These are phyloP conservation scores for Gliomastix tumulicola DNA, from an alignment of 2,329 filamentous ascomycete genomes.

Conservation along the genomic window DNA sequence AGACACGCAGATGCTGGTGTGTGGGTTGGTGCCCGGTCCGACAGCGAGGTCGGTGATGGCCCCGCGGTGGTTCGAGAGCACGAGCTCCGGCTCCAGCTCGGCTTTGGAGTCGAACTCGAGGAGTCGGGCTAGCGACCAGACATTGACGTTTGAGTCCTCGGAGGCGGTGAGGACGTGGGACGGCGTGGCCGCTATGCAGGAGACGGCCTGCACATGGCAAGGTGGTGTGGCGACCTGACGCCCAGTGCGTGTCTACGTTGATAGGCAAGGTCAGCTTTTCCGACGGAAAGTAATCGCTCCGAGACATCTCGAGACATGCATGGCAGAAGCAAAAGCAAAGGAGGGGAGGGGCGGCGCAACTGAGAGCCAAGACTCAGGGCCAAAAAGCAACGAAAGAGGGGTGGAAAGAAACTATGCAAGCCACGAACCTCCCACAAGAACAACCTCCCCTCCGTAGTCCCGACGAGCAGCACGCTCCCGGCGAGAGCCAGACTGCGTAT, in stretches of 20 bases:
- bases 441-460: slow-evolving; percentile 77
- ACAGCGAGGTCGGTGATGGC: slow-evolving; percentile 59
- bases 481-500: slow-evolving; percentile 72
- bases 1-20: slow-evolving; percentile 78
- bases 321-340: too few species aligned
- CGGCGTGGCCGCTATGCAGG: slow-evolving; percentile 64
- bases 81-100: slow-evolving; percentile 64
- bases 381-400: slow-evolving; percentile 7
- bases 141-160: slow-evolving; percentile 81
- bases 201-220: slow-evolving; percentile 74
- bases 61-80: slow-evolving; percentile 70
- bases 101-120: slow-evolving; percentile 50
- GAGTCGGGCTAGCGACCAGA: slow-evolving; percentile 78
- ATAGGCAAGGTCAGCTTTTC: slow-evolving; percentile 10
- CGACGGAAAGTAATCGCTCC: not conserved
- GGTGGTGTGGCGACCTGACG: slow-evolving; percentile 69
- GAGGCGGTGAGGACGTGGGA: slow-evolving; percentile 73
- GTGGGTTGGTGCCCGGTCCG: slow-evolving; percentile 59
- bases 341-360: too few species aligned
- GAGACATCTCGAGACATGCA: too few species aligned
- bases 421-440: slow-evolving; percentile 82
- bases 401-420: slow-evolving; percentile 9
- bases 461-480: slow-evolving; percentile 67
- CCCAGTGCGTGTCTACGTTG: slow-evolving; percentile 60
- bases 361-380: not conserved